Percentiles rank a stretch among this genome's conserved stretches.
These are phyloP conservation scores for Kernera saxatilis DNA, from an alignment of 345 rosid species.

Conservation along the genomic window DNA sequence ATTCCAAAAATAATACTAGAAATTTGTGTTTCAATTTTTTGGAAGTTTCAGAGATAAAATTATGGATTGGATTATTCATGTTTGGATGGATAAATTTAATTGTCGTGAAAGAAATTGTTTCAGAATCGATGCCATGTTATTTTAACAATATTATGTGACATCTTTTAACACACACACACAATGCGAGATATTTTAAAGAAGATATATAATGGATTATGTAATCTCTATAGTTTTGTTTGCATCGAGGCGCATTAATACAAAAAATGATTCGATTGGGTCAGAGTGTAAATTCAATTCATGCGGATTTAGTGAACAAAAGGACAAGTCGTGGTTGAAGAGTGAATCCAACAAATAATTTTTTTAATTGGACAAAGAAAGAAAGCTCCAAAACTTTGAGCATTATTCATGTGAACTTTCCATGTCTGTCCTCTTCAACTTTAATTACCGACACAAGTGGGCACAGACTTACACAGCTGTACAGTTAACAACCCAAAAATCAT, in stretches of 20 bases:
- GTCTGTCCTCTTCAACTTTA: conserved; percentile 21
- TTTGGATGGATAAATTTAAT: not conserved
- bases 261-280: conserved; percentile 27
- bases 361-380: not conserved
- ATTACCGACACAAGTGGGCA: conserved; percentile 31
- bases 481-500: not conserved
- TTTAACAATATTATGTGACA: too few relatives aligned
- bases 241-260: conserved; percentile 23
- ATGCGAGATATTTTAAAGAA: too few relatives aligned
- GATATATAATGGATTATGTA: conserved; percentile 9
- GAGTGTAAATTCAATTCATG: conserved; percentile 14
- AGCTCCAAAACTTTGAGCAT: conserved; percentile 17
- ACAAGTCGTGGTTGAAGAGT: conserved; percentile 17
- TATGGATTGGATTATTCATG: not conserved
- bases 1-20: not conserved
- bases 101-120: not conserved
- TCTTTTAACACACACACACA: too few relatives aligned
- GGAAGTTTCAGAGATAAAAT: too few relatives aligned
- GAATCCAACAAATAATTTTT: not conserved
- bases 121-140: too few relatives aligned
- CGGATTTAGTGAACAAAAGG: conserved; percentile 30
- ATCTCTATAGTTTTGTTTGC: conserved; percentile 19
- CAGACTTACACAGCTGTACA: conserved; percentile 23
- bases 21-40: too few relatives aligned
- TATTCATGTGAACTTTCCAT: conserved; percentile 24